Evolutionary conservation across 257 asterid genomes (phyloP), one percentile per base, ranked within the genome.

Genomic region (Jacaranda mimosifolia): DNA sequence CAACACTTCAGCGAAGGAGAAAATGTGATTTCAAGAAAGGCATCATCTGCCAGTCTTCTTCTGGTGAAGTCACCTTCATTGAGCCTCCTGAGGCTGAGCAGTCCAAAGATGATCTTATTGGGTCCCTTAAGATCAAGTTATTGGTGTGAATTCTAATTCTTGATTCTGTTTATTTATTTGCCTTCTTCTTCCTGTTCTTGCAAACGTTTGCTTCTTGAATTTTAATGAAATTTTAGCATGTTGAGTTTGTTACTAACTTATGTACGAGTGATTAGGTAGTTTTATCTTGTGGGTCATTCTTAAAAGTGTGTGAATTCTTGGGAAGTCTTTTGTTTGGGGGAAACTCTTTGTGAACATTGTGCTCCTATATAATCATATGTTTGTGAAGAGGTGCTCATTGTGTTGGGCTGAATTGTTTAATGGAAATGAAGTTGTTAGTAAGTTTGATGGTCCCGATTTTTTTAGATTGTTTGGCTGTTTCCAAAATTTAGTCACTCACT

Each of bases 121-220:
- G 82, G 52, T 67, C 85, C 48, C 85, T 88, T 21, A 94, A 94
- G 90, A 77, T 92, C 79, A 94, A 92, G 63, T 79, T 92, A 64
- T 77, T 94, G 93, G 97, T 94, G 76, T n/a, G 56, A 68, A 40
- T 77, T 76, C 67, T 52, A 38, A 17, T 38, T 58, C 64, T 7
- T 6, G 0, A 8, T 19, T 14, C 4, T 42, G 5, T 17, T 73
- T 69, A 40, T 2, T 40, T 48, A 2, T 38, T 14, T 68, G 26
- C 39, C 5, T 53, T 39, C 9, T 48, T 42, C 18, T 26, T 36
- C 7, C 11, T 15, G 46, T 12, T 55, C 12, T 17, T 68, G 53
- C 14, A 10, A 5, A 11, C 12, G 5, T 46, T 40, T 77, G 51
- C 9, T 70, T 42, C 36, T 62, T 71, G 62, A 9, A 14, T n/a